Conservation (phyloP, 352 stramenopile species). For the Globisporangium paddicum region DNA sequence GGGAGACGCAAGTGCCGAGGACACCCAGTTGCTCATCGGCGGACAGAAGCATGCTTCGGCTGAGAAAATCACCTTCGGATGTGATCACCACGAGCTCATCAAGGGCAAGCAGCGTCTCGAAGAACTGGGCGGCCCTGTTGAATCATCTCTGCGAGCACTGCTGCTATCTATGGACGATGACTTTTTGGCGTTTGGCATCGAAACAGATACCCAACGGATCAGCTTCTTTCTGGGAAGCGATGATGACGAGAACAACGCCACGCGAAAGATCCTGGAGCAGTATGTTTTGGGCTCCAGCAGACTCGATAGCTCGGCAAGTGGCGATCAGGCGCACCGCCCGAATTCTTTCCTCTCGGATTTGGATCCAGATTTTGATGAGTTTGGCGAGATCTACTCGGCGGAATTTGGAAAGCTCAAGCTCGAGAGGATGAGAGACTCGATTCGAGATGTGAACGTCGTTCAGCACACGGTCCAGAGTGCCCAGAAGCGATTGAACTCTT, state of each 20-base stretch:
- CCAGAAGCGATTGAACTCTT: conserved; percentile 53
- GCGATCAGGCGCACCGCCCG: not conserved
- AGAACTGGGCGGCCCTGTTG: conserved; percentile 34
- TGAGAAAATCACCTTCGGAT: conserved; percentile 17
- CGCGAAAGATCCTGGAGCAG: conserved; percentile 41
- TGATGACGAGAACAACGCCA: conserved; percentile 31
- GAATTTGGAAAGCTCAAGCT: conserved; percentile 37
- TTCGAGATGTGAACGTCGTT: conserved; percentile 41
- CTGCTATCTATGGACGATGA: conserved; percentile 63
- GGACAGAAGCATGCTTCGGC: conserved; percentile 14
- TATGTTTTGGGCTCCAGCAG: conserved; percentile 28
- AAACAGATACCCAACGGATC: conserved; percentile 49
- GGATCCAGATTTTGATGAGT: conserved; percentile 47
- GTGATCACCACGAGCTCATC: conserved; percentile 26
- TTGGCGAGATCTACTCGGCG: conserved; percentile 35
- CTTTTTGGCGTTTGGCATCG: conserved; percentile 70
- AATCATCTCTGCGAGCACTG: conserved; percentile 36
- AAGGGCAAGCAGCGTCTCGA: conserved; percentile 27
- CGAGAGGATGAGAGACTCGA: conserved; percentile 32
- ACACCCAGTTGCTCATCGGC: conserved; percentile 1
- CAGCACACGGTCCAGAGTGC: conserved; percentile 43
- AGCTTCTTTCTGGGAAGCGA: conserved; percentile 69
- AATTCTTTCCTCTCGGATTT: conserved; percentile 53
- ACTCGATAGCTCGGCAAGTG: not conserved
- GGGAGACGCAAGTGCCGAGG: conserved; percentile 9